Evolutionary conservation across 1,139 yeast genomes (phyloP).

Genomic region (Kodamaea suecica): DNA sequence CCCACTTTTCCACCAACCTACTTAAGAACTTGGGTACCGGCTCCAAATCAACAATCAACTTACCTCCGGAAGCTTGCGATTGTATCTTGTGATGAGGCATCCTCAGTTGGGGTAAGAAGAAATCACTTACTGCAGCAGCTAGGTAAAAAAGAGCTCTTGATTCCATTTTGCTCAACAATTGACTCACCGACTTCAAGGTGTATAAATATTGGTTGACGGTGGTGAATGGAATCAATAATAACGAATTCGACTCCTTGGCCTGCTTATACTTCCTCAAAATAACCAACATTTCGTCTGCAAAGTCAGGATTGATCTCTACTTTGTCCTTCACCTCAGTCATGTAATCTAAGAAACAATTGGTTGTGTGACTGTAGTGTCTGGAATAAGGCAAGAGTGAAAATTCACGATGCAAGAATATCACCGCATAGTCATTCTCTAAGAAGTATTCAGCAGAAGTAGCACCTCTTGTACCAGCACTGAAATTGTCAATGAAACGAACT

Average conservation of each 20-base stretch:
- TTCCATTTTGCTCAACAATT: constrained; percentile 51
- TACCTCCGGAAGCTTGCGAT: constrained; percentile 68
- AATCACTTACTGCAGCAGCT: constrained; percentile 98
- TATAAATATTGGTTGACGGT: constrained; percentile 92
- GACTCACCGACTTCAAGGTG: constrained; percentile 70
- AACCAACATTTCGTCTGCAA: constrained; percentile 58
- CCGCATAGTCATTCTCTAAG: constrained; percentile 82
- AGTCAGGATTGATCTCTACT: constrained; percentile 58
- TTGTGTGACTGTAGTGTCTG: constrained; percentile 81
- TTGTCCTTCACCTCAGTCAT: constrained; percentile 55
- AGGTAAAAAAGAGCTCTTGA: constrained; percentile 69
- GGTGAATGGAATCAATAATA: constrained; percentile 81
- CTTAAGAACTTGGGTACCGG: constrained; percentile 94
- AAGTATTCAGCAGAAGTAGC: constrained; percentile 94
- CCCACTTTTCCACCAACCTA: constrained; percentile 90
- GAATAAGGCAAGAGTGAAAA: constrained; percentile 89
- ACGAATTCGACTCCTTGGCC: constrained; percentile 56
- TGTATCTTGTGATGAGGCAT: constrained; percentile 94
- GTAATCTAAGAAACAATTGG: constrained; percentile 82
- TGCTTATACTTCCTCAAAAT: constrained; percentile 64
- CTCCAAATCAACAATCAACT: constrained; percentile 77
- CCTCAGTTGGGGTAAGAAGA: constrained; percentile 81
- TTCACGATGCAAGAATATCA: constrained; percentile 87
- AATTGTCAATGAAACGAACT: constrained; percentile 92
- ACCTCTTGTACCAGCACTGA: constrained; percentile 97